Evolutionary conservation across 768 basidiomycete genomes (phyloP).

Genomic region (Psilocybe sp.): DNA sequence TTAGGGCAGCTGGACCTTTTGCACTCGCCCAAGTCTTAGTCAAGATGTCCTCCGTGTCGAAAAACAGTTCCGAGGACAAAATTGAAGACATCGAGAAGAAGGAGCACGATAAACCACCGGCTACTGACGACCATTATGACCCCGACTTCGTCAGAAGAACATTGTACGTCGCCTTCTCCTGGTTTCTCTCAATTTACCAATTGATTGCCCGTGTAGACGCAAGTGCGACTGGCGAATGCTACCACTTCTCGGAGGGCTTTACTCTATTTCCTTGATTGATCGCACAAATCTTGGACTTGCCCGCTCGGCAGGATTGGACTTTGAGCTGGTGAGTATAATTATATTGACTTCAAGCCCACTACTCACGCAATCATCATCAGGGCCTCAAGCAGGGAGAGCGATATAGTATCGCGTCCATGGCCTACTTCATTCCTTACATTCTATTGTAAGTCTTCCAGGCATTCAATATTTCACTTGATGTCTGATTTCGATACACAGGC

Average conservation of each 20-base stretch:
- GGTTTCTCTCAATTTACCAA: neutral
- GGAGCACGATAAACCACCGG: neutral
- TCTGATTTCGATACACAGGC: slow-evolving; percentile 21
- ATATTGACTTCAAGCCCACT: neutral
- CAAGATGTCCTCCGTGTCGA: slow-evolving; percentile 15
- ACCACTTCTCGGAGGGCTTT: slow-evolving; percentile 32
- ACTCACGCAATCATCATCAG: slow-evolving; percentile 11
- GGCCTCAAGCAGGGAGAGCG: slow-evolving; percentile 27
- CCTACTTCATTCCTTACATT: slow-evolving; percentile 35
- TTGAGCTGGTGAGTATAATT: slow-evolving; percentile 23
- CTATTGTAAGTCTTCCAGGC: slow-evolving; percentile 23
- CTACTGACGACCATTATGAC: slow-evolving; percentile 17
- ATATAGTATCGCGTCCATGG: slow-evolving; percentile 30
- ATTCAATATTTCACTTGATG: neutral
- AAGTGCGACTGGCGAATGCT: slow-evolving; percentile 32
- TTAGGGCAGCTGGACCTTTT: too few species aligned
- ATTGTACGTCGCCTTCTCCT: slow-evolving; percentile 11
- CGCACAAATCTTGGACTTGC: slow-evolving; percentile 35
- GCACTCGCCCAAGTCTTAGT: too few species aligned
- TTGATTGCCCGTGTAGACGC: slow-evolving; percentile 15
- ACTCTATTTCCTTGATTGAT: slow-evolving; percentile 34
- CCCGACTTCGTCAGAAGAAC: slow-evolving; percentile 19
- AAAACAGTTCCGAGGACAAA: slow-evolving; percentile 18
- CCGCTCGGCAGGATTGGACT: slow-evolving; percentile 32
- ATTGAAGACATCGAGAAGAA: slow-evolving; percentile 18